Percentiles rank a stretch among this genome's conserved stretches.
phyloP scores from a whole-genome alignment of 495 filamentous ascomycete genomes.

The Trichocladium antarcticum region DNA sequence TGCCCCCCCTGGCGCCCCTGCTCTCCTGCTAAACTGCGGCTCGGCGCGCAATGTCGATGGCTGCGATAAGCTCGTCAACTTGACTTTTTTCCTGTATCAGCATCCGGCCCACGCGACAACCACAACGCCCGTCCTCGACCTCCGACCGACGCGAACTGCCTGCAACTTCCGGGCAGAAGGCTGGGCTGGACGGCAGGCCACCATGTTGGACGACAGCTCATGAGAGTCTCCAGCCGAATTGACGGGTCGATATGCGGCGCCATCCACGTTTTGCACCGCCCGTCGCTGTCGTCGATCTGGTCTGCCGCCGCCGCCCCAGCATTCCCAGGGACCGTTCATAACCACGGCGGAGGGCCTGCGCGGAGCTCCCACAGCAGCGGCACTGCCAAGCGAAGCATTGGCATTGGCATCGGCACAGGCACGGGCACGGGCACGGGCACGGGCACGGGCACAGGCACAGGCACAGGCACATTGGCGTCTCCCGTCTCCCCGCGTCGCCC shows the following conservation, averaged over 20 bases:
- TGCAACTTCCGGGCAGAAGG: slow-evolving; percentile 17
- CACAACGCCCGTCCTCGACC: neutral
- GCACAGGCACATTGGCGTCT: too few relatives aligned
- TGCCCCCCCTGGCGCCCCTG: too few relatives aligned
- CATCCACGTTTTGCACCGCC: slow-evolving; percentile 33
- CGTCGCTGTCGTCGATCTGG: slow-evolving; percentile 27
- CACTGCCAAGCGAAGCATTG: neutral
- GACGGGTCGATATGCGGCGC: slow-evolving; percentile 43
- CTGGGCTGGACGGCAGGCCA: slow-evolving; percentile 33
- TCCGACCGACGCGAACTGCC: neutral
- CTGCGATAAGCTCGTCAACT: slow-evolving; percentile 13
- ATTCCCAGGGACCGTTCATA: slow-evolving; percentile 4
- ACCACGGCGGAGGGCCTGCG: slow-evolving; percentile 10
- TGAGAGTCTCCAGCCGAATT: slow-evolving; percentile 43
- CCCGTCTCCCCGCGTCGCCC: neutral
- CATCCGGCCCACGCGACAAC: neutral
- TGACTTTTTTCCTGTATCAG: slow-evolving; percentile 14
- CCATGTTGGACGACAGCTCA: slow-evolving; percentile 41
- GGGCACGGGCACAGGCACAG: too few relatives aligned
- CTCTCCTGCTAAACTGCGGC: neutral
- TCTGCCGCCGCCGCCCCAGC: slow-evolving; percentile 10
- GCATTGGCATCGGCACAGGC: neutral
- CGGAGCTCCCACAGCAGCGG: neutral
- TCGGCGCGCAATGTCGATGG: neutral
- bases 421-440: neutral